Percentiles rank a stretch among this genome's conserved stretches.
phyloP scores from a whole-genome alignment of 2,329 filamentous ascomycete species.

The Pseudogymnoascus sp. region DNA sequence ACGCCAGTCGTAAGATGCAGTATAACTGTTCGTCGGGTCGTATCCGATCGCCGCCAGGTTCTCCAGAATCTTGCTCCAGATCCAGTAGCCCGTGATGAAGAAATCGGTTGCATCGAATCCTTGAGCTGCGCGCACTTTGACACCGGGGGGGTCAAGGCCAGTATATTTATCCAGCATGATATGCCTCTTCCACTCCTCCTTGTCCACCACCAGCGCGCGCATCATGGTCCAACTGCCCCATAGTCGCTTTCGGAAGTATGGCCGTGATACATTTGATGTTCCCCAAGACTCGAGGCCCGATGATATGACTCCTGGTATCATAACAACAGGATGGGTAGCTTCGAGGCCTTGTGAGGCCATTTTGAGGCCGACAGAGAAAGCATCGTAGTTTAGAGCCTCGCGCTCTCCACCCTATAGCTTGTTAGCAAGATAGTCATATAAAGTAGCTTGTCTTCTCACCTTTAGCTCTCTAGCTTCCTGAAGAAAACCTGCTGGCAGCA shows the following conservation, averaged over 20 bases:
- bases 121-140: constrained; percentile 88
- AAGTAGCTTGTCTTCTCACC: constrained; percentile 37
- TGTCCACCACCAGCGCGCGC: constrained; percentile 85
- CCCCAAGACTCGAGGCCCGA: constrained; percentile 97
- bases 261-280: constrained; percentile 72
- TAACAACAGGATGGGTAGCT: constrained; percentile 83
- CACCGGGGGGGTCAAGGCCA: constrained; percentile 78
- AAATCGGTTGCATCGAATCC: constrained; percentile 98
- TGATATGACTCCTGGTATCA: constrained; percentile 96
- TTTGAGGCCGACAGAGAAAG: constrained; percentile 83
- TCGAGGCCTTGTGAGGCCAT: constrained; percentile 71
- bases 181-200: constrained; percentile 88
- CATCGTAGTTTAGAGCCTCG: constrained; percentile 83
- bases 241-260: constrained; percentile 86
- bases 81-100: constrained; percentile 89
- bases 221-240: constrained; percentile 99
- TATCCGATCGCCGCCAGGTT: constrained; percentile 95
- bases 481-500: constrained; percentile 75
- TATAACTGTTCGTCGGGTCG: constrained; percentile 70
- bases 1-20: constrained; percentile 80
- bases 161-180: constrained; percentile 94
- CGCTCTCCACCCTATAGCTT: constrained; percentile 68
- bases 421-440: constrained; percentile 13
- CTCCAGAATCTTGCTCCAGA: constrained; percentile 91
- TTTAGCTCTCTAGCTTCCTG: constrained; percentile 80